Base-by-base conservation (phyloP, 2,329 filamentous ascomycete species). In the Tetracladium maxilliforme region DNA sequence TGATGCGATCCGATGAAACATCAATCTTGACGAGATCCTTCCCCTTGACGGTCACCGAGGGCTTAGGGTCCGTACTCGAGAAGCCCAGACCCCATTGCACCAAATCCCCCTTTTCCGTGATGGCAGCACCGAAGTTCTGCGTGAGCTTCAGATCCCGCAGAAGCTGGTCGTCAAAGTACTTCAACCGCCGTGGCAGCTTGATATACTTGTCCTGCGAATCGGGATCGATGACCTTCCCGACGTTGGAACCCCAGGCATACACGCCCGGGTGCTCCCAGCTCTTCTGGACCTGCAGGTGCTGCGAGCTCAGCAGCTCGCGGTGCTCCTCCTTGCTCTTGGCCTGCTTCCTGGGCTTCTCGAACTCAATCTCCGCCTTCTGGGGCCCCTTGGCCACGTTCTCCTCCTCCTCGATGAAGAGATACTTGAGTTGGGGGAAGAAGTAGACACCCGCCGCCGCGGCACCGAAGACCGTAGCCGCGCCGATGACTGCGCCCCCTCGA, bases 241-340 rank as follows among this genome's bases (percentile, higher is more conserved):
- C 58, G 41, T 98, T 98, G 11, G 78, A 83, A 1, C 90, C 90
- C 87, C 90, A 98, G 5, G 78, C 72, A 51, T 92, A 95, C 1
- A 95, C 78, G 3, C 86, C 90, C 1, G 90, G 87, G 31, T 80
- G 74, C 49, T 71, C 69, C 63, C 66, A 72, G 49, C 81, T 92
- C 43, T 70, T 71, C 54, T 80, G 83, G 30, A 93, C 79, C 54
- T 94, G 87, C 6, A 82, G 54, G 51, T 92, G 83, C 46, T 92
- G 82, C 8, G 79, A 81, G 43, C 79, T 87, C 38, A 92, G 70
- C 29, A 79, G 51, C 28, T 84, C 78, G 29, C 79, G 56, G 33
- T 75, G 74, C 34, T 83, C 75, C 47, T 86, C 80, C 35, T 70
- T 70, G 6, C 70, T 73, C 2, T 54, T 47, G 14, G 61, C 56